Conservation (phyloP, 208 protist genomes). For the Balamuthia mandrillaris region DNA sequence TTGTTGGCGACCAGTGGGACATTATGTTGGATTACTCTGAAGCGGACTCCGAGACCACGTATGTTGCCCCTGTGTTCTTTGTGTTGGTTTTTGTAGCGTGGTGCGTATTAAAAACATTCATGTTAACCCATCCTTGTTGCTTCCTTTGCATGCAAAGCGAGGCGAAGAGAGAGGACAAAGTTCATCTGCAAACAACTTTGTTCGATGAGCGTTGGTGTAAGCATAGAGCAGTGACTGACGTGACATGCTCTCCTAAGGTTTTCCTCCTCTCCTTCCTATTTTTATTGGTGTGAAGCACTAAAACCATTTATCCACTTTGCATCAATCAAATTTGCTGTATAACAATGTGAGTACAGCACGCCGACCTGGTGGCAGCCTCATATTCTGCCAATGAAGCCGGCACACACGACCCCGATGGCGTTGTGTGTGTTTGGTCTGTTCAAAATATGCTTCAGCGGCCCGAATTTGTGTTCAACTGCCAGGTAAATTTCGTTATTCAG, state of each 20-base stretch:
- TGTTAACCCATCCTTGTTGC: conserved; percentile 1
- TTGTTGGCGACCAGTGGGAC: conserved; percentile 52
- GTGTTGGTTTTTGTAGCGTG: not conserved
- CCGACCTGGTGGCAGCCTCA: conserved; percentile 52
- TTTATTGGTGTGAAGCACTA: not conserved
- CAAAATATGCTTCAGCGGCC: conserved; percentile 55
- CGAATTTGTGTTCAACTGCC: conserved; percentile 57
- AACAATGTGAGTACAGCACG: not conserved
- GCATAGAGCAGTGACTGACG: conserved; percentile 52
- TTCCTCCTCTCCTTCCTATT: not conserved
- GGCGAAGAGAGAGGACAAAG: not conserved
- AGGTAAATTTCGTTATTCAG: too few species aligned
- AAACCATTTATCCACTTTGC: not conserved
- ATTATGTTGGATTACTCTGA: conserved; percentile 53
- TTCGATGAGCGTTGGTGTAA: conserved; percentile 40
- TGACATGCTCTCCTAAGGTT: conserved; percentile 48
- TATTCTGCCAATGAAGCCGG: conserved; percentile 51
- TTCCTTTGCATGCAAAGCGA: not conserved
- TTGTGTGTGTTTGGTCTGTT: conserved; percentile 55
- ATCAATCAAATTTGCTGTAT: not conserved
- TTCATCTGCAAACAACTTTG: conserved; percentile 30
- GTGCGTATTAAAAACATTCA: not conserved
- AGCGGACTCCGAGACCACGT: not conserved
- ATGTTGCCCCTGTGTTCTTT: not conserved
- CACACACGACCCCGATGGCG: conserved; percentile 55